Base-by-base conservation (phyloP, 2,329 filamentous ascomycete genomes). In the Rutstroemia sp. region DNA sequence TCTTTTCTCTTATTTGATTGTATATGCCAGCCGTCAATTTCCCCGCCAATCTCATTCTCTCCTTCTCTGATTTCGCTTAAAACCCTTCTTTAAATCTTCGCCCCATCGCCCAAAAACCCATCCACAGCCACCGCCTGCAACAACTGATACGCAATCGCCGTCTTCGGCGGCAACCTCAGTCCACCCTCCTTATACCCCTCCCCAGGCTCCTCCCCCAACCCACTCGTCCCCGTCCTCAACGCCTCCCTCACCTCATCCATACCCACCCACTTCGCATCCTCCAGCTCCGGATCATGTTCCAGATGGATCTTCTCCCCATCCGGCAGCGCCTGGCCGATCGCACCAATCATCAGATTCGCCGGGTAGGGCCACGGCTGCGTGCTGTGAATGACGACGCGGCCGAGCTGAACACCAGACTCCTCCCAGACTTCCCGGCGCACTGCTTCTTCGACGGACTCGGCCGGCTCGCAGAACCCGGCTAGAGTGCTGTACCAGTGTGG, bases 131-230 rank as follows among this genome's bases (percentile, higher is more conserved):
- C 90, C 1, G 91, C 89, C 52, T 77, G 79, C 64, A 99, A 84
- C 68, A 97, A 73, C 69, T 92, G 88, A 71, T 97, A 88, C 16
- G 94, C 94, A 78, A 99, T 97, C 1, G 94, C 92, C 38, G 91
- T 95, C 57, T 78, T 75, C 2, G 91, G 90, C 47, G 94, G 94
- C 68, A 99, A 72, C 56, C 89, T 81, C 74, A 99, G 71, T 3
- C 78, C 82, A 0, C 90, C 91, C 69, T 92, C 83, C 68, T 84
- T 86, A 67, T 91, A 92, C 10, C 79, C 86, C 42, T 80, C 73
- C 0, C 82, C 80, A 1, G 86, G 74, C 1, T 75, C 69, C 44
- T 87, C 86, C 14, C 83, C 87, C 57, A 96, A 68, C 2, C 79
- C 79, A 69, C 83, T 86, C 0, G 83, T 83, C 0, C 88, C 87